Evolutionary conservation across 257 asterid species (phyloP).

Genomic region (Nicotiana benthamiana): DNA sequence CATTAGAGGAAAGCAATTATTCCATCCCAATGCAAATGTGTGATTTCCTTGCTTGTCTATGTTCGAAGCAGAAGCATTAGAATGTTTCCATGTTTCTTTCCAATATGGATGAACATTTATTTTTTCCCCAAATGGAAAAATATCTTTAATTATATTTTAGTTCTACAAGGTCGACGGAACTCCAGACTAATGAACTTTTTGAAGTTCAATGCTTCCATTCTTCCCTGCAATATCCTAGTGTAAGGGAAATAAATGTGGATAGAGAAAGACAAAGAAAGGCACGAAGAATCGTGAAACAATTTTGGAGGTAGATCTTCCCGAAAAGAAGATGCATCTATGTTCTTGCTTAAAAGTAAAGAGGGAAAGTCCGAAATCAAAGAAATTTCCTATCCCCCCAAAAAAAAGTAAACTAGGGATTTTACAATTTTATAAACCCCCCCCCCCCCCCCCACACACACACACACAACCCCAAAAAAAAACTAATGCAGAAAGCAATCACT

Average conservation of each 20-base stretch:
- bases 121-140: background rate
- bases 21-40: background rate
- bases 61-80: background rate
- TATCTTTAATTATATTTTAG: background rate
- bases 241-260: background rate
- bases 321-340: background rate
- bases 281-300: background rate
- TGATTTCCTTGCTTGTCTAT: background rate
- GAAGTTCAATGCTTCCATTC: background rate
- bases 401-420: background rate
- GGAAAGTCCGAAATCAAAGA: background rate
- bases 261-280: background rate
- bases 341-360: background rate
- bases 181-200: background rate
- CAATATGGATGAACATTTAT: background rate
- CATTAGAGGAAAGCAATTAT: background rate
- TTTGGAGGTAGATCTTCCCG: background rate
- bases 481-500: background rate
- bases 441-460: background rate
- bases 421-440: background rate
- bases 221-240: background rate
- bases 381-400: background rate
- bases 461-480: background rate
- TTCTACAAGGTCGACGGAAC: background rate
- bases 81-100: background rate